These are phyloP conservation scores for Tripterygium wilfordii DNA, from an alignment of 177 flowering plant species.

Conservation along the genomic window DNA sequence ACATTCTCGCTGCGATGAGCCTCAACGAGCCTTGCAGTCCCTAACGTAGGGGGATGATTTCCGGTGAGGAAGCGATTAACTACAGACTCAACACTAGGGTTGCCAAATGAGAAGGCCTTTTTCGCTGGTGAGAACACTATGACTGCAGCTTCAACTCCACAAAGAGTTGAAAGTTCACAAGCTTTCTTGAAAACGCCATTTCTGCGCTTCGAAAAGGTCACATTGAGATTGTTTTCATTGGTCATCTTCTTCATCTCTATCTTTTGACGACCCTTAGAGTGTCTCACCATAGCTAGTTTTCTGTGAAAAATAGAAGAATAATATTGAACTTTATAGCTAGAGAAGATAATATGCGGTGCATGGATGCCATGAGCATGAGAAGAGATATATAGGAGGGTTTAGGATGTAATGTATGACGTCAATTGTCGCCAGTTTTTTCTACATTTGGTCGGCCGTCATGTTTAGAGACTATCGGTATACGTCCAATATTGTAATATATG, in stretches of 20 bases:
- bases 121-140: slow-evolving; percentile 1
- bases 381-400: too few relatives aligned
- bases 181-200: slow-evolving; percentile 4
- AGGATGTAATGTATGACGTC: too few relatives aligned
- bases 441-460: too few relatives aligned
- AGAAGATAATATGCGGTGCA: too few relatives aligned
- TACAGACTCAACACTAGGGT: not conserved
- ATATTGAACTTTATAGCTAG: too few relatives aligned
- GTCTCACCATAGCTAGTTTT: slow-evolving; percentile 4
- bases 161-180: slow-evolving; percentile 2
- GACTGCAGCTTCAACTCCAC: slow-evolving; percentile 1
- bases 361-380: too few relatives aligned
- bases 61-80: slow-evolving; percentile 1
- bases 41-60: not conserved
- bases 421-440: too few relatives aligned
- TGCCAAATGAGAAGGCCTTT: slow-evolving; percentile 3
- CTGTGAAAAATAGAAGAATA: too few relatives aligned
- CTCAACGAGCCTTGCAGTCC: not conserved
- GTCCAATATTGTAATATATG: too few relatives aligned
- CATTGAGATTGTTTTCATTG: slow-evolving; percentile 4
- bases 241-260: slow-evolving; percentile 2
- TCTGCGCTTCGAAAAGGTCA: slow-evolving; percentile 4
- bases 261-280: slow-evolving; percentile 1
- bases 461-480: too few relatives aligned
- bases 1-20: too few relatives aligned